phyloP scores from a whole-genome alignment of 345 rosid genomes.

The Ailanthus altissimus region DNA sequence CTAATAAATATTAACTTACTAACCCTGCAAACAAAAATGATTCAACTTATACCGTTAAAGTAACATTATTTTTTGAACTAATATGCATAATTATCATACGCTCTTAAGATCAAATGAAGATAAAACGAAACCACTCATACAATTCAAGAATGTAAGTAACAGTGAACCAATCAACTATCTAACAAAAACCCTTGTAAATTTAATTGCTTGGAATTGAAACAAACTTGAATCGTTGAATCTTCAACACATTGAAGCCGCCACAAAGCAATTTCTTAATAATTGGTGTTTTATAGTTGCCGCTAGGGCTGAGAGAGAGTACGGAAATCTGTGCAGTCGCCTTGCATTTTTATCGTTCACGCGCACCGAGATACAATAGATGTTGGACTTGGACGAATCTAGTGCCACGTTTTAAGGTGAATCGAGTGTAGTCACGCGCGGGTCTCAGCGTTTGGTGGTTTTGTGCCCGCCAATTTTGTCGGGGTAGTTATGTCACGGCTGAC shows the following conservation, averaged over 20 bases:
- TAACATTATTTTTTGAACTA: not conserved
- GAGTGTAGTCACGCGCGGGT: not conserved
- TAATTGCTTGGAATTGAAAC: not conserved
- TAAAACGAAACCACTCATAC: not conserved
- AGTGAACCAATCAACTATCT: not conserved
- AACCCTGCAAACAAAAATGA: constrained; percentile 16
- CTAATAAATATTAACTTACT: not conserved
- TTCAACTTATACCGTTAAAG: not conserved
- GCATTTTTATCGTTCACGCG: not conserved
- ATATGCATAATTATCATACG: not conserved
- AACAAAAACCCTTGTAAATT: not conserved
- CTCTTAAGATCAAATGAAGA: not conserved
- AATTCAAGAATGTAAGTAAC: not conserved
- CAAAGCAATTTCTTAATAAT: not conserved
- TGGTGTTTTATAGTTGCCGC: not conserved
- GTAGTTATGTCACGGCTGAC: not conserved
- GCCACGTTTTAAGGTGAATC: not conserved
- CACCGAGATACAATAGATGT: not conserved
- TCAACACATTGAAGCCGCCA: not conserved
- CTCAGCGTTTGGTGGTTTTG: not conserved
- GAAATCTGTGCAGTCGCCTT: not conserved
- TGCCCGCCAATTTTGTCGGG: not conserved
- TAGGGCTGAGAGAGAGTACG: not conserved
- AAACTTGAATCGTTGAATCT: not conserved
- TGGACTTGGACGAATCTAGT: not conserved